Percentiles rank a stretch among this genome's conserved stretches.
These are phyloP conservation scores for Linnemannia hyalina DNA, from an alignment of 192 early-diverging fungal genomes.

Conservation along the genomic window DNA sequence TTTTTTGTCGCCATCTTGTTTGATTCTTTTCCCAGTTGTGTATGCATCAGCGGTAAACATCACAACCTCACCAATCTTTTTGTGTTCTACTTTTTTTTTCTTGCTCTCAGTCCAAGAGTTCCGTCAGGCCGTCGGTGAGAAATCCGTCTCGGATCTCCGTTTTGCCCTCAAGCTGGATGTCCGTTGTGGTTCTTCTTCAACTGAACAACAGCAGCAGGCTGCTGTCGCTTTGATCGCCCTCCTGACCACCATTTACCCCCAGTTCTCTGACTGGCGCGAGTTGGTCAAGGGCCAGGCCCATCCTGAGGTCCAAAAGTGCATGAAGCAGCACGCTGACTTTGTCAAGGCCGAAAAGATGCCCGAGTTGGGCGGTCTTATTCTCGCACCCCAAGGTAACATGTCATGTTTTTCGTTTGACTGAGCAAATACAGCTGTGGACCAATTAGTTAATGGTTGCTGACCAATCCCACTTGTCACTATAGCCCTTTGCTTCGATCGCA, in stretches of 20 bases:
- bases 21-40: no score
- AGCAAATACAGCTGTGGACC: neutral
- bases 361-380: conserved; percentile 57
- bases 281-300: conserved; percentile 87
- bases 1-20: neutral
- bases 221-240: conserved; percentile 85
- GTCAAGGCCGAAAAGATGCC: conserved; percentile 65
- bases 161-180: conserved; percentile 83
- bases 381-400: conserved; percentile 45
- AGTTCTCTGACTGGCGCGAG: conserved; percentile 93
- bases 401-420: neutral
- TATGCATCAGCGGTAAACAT: no score
- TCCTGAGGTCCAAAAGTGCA: conserved; percentile 75
- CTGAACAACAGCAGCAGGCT: conserved; percentile 78
- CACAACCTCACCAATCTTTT: no score
- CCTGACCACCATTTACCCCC: conserved; percentile 78
- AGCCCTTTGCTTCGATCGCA: conserved; percentile 96
- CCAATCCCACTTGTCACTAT: neutral
- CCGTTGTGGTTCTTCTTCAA: conserved; percentile 74
- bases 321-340: conserved; percentile 71
- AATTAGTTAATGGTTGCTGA: neutral
- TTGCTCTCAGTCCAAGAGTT: conserved; percentile 82
- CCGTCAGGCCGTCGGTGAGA: conserved; percentile 81
- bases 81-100: neutral
- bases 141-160: conserved; percentile 82